A percentile compares a stretch with the other conserved stretches of the same genome.
These are phyloP conservation scores for Aspergillus sp. DNA, from an alignment of 2,329 filamentous ascomycete species.

Conservation along the genomic window DNA sequence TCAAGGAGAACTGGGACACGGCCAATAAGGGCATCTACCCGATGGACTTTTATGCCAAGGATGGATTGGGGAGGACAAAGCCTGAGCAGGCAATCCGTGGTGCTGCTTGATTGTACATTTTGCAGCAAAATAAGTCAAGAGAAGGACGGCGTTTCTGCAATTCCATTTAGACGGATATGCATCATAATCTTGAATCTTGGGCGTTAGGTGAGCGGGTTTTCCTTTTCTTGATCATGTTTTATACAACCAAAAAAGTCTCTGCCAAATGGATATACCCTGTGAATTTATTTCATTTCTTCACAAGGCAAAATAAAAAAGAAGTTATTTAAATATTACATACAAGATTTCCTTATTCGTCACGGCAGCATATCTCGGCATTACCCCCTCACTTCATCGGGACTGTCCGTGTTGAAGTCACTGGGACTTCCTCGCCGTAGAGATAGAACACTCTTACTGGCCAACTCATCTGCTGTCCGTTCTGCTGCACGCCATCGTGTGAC, in stretches of 20 bases:
- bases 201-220: not conserved
- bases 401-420: slow-evolving; percentile 33
- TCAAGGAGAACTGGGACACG: slow-evolving; percentile 68
- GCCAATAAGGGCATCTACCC: slow-evolving; percentile 68
- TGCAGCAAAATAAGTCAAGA: not conserved
- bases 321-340: slow-evolving; percentile 11
- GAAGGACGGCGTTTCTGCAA: not conserved
- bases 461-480: slow-evolving; percentile 47
- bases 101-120: slow-evolving; percentile 9
- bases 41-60: slow-evolving; percentile 97
- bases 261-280: too few relatives aligned
- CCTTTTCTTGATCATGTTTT: not conserved
- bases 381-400: slow-evolving; percentile 30
- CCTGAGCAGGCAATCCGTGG: slow-evolving; percentile 19
- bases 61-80: slow-evolving; percentile 79
- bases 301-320: too few relatives aligned
- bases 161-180: not conserved
- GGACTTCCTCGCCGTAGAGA: slow-evolving; percentile 32
- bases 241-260: too few relatives aligned
- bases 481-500: slow-evolving; percentile 72
- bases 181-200: not conserved
- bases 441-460: slow-evolving; percentile 32
- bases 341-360: slow-evolving; percentile 15
- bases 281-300: too few relatives aligned
- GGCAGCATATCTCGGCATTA: slow-evolving; percentile 16